Conservation (phyloP, 257 asterid species). For the Rauvolfia tetraphylla region DNA sequence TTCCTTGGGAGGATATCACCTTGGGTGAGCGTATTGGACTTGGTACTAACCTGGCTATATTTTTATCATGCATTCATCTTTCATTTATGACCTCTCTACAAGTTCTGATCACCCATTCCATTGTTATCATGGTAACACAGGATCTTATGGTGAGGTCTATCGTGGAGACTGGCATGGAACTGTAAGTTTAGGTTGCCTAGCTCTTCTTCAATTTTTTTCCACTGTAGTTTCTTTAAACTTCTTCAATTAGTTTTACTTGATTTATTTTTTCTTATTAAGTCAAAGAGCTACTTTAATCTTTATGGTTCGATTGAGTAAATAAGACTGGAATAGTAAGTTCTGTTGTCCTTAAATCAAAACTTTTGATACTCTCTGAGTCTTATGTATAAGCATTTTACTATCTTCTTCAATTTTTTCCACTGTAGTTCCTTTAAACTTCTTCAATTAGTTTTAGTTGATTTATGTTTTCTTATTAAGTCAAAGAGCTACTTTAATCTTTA, state of each 20-base stretch:
- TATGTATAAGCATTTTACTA: no score
- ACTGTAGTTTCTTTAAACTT: neutral
- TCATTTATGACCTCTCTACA: constrained; percentile 20
- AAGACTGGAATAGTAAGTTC: neutral
- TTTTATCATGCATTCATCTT: constrained; percentile 16
- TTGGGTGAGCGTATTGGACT: constrained; percentile 99
- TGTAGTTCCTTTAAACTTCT: constrained; percentile 5
- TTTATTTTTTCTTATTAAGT: neutral
- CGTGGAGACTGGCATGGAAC: constrained; percentile 99
- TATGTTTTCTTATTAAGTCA: neutral
- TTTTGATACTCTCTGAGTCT: neutral
- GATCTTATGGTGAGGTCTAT: constrained; percentile 96
- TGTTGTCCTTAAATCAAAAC: neutral
- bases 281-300: neutral
- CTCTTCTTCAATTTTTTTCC: constrained; percentile 1
- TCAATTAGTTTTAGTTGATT: neutral
- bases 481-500: neutral
- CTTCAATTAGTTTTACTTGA: neutral
- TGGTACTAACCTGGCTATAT: constrained; percentile 54
- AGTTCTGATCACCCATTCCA: constrained; percentile 11
- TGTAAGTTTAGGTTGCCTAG: constrained; percentile 51
- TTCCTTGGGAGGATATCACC: constrained; percentile 86
- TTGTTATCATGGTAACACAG: constrained; percentile 40
- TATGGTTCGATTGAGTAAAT: neutral
- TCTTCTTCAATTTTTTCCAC: neutral